Conservation (phyloP, 2,329 filamentous ascomycete species). For the Metarhizium sp. region DNA sequence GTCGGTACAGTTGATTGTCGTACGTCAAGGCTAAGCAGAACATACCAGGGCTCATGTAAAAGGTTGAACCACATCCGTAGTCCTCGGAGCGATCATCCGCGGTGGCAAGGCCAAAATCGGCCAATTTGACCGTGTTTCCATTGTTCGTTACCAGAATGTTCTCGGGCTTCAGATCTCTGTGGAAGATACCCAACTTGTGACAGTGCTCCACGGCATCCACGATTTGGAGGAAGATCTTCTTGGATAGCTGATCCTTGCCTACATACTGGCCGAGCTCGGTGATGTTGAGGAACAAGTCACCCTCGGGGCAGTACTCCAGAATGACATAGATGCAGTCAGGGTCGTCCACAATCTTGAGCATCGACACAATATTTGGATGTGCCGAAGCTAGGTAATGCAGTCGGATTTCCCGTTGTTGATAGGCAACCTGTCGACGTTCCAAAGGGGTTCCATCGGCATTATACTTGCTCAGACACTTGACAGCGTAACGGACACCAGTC, state of each 20-base stretch:
- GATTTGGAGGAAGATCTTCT: constrained; percentile 85
- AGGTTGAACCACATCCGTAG: constrained; percentile 95
- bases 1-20: constrained; percentile 4
- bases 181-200: constrained; percentile 89
- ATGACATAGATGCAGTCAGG: constrained; percentile 92
- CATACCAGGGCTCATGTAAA: constrained; percentile 99
- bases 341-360: constrained; percentile 88
- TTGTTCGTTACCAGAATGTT: constrained; percentile 89
- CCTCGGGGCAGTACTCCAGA: constrained; percentile 93
- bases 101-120: constrained; percentile 94
- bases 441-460: constrained; percentile 61
- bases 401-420: constrained; percentile 87
- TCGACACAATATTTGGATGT: constrained; percentile 87
- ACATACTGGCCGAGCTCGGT: constrained; percentile 91
- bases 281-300: constrained; percentile 95
- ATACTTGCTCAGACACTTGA: constrained; percentile 93
- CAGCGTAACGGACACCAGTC: constrained; percentile 76
- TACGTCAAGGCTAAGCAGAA: constrained; percentile 9
- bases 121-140: constrained; percentile 86
- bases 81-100: constrained; percentile 77
- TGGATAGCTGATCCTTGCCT: constrained; percentile 81
- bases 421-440: constrained; percentile 77
- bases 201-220: constrained; percentile 94
- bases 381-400: constrained; percentile 83
- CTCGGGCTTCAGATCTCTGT: constrained; percentile 95